Evolutionary conservation across 352 stramenopile genomes (phyloP).

Genomic region (Thraustochytrium aureum): DNA sequence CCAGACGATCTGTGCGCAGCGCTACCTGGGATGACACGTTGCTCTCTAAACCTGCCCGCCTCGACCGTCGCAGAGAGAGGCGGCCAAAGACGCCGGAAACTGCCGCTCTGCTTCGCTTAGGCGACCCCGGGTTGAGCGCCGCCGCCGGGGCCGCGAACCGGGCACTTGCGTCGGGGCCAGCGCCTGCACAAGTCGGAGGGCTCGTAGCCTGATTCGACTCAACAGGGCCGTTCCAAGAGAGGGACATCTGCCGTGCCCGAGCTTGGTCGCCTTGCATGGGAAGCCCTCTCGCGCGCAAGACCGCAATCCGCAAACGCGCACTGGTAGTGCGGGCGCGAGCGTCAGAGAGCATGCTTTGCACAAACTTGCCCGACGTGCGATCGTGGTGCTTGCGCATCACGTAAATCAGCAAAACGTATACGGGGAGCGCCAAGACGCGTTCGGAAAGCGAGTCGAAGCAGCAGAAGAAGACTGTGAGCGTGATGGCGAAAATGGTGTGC

Average conservation of each 20-base stretch:
- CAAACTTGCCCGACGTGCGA: not conserved
- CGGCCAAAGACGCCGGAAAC: no score
- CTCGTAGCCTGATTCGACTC: no score
- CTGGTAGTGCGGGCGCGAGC: slow-evolving; percentile 5
- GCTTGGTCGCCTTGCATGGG: not conserved
- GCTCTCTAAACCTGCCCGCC: no score
- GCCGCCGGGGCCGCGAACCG: no score
- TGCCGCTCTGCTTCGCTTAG: no score
- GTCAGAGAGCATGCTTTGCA: not conserved
- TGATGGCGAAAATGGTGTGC: slow-evolving; percentile 3
- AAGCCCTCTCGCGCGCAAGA: not conserved
- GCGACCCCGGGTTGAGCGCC: no score
- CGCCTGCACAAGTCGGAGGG: no score
- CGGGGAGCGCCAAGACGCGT: slow-evolving; percentile 26
- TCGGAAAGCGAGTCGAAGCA: slow-evolving; percentile 32
- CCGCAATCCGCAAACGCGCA: not conserved
- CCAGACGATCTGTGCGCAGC: no score
- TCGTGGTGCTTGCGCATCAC: slow-evolving; percentile 46
- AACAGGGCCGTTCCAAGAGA: no score
- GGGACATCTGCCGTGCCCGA: not conserved
- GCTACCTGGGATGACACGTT: no score
- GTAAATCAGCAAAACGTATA: slow-evolving; percentile 9
- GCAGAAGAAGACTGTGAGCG: slow-evolving; percentile 33
- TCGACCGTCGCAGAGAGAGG: no score
- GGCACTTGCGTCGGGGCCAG: no score